A percentile compares a stretch with the other conserved stretches of the same genome.
Conservation (phyloP, 2,329 filamentous ascomycete genomes). For the Diaporthe ilicicola region DNA sequence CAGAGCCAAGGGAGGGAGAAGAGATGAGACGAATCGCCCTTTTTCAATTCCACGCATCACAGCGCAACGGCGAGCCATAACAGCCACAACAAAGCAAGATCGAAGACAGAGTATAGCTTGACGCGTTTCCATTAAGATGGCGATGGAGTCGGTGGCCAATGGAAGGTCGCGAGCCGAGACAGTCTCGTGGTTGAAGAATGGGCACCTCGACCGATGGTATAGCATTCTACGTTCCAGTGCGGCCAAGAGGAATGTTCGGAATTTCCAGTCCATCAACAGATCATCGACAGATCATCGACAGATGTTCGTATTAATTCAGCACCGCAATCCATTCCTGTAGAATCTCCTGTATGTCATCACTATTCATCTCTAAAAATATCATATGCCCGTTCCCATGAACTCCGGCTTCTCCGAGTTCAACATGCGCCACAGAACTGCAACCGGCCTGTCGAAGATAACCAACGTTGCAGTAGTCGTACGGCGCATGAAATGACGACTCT, state of each 20-base stretch:
- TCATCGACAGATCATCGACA: background rate
- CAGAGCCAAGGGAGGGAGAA: slow-evolving; percentile 3
- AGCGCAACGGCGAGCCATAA: background rate
- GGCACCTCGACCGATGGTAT: background rate
- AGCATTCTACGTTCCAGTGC: slow-evolving; percentile 6
- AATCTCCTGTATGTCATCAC: slow-evolving; percentile 43
- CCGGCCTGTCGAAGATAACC: slow-evolving; percentile 54
- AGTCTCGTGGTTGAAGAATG: slow-evolving; percentile 29
- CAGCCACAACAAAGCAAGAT: slow-evolving; percentile 15
- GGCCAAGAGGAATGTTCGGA: slow-evolving; percentile 9
- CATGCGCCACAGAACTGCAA: slow-evolving; percentile 34
- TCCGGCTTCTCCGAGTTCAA: slow-evolving; percentile 45
- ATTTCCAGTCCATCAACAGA: slow-evolving; percentile 3
- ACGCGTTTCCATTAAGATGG: slow-evolving; percentile 13
- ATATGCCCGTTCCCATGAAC: slow-evolving; percentile 57
- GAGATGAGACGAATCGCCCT: background rate
- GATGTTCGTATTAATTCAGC: background rate
- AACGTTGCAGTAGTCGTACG: slow-evolving; percentile 55
- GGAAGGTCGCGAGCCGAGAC: slow-evolving; percentile 10
- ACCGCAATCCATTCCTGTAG: slow-evolving; percentile 12
- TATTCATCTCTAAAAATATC: slow-evolving; percentile 59
- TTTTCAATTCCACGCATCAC: slow-evolving; percentile 7
- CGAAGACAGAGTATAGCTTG: slow-evolving; percentile 8
- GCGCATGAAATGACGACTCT: slow-evolving; percentile 53
- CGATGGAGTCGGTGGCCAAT: slow-evolving; percentile 15